Conservation (phyloP, 2,329 filamentous ascomycete species). For the Helicocarpus griseus region DNA sequence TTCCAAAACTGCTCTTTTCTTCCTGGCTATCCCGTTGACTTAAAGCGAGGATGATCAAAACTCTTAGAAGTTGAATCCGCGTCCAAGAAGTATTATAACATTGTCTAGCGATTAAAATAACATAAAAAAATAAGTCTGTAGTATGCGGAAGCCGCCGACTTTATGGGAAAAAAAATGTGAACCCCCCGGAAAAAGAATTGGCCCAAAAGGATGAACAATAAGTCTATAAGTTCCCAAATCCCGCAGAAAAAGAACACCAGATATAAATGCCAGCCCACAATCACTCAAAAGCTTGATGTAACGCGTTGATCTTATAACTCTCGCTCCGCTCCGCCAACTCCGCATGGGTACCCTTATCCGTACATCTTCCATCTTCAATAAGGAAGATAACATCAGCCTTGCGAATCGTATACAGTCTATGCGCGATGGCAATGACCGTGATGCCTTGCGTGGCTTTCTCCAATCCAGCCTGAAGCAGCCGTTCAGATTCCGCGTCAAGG, state of each 20-base stretch:
- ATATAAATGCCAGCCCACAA: background rate
- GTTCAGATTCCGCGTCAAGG: slow-evolving; percentile 55
- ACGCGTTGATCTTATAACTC: slow-evolving; percentile 31
- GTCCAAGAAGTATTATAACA: too few species aligned
- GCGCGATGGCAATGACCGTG: slow-evolving; percentile 64
- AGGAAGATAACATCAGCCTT: slow-evolving; percentile 73
- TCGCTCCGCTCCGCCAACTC: slow-evolving; percentile 44
- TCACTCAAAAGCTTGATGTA: slow-evolving; percentile 26
- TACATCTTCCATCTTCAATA: slow-evolving; percentile 56
- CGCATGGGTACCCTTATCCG: slow-evolving; percentile 53
- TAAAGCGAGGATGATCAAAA: too few species aligned
- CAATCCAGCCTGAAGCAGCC: slow-evolving; percentile 55
- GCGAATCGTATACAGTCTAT: slow-evolving; percentile 62
- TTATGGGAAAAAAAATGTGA: too few species aligned
- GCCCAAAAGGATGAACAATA: too few species aligned
- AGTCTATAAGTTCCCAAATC: background rate
- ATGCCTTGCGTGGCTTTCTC: slow-evolving; percentile 44
- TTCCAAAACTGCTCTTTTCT: too few species aligned
- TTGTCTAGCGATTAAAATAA: too few species aligned
- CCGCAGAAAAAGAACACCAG: background rate
- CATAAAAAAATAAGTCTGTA: too few species aligned
- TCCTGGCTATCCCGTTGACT: too few species aligned
- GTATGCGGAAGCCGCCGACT: too few species aligned
- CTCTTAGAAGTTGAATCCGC: too few species aligned
- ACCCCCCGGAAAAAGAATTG: too few species aligned